Evolutionary conservation across 352 stramenopile genomes (phyloP).

Genomic region (Globisporangium emineosum): DNA sequence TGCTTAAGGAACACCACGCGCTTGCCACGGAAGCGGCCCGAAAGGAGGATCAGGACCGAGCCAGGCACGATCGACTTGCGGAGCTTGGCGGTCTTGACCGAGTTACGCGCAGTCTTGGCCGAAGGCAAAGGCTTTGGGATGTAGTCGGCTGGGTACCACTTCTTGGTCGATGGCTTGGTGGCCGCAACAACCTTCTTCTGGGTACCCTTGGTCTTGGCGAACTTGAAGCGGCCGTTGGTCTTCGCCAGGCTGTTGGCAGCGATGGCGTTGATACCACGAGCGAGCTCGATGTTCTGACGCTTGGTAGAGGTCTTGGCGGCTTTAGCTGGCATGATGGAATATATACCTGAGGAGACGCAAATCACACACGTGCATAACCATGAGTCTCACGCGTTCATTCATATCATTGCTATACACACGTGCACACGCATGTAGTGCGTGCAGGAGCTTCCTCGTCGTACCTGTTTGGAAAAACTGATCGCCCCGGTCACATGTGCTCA

Average conservation of each 20-base stretch:
- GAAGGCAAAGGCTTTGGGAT: constrained; percentile 69
- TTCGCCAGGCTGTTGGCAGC: constrained; percentile 56
- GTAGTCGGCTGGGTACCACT: constrained; percentile 80
- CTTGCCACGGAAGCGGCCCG: constrained; percentile 97
- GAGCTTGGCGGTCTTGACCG: constrained; percentile 91
- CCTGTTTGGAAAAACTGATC: constrained; percentile 63
- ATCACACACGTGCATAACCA: neutral
- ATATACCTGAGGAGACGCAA: constrained; percentile 35
- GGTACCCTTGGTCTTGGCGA: constrained; percentile 47
- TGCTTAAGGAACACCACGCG: constrained; percentile 99
- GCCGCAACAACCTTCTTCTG: constrained; percentile 62
- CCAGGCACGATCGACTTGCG: constrained; percentile 95
- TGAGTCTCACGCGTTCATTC: constrained; percentile 4
- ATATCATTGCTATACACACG: neutral
- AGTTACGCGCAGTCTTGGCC: constrained; percentile 78
- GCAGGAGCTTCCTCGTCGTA: constrained; percentile 21
- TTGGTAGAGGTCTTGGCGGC: constrained; percentile 42
- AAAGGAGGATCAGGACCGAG: constrained; percentile 97
- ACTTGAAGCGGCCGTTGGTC: constrained; percentile 58
- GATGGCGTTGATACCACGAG: constrained; percentile 80
- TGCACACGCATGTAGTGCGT: neutral
- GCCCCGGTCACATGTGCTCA: neutral
- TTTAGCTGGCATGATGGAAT: constrained; percentile 38
- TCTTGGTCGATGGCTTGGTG: constrained; percentile 46
- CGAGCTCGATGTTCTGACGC: constrained; percentile 68